phyloP scores from a whole-genome alignment of 352 stramenopile genomes.

The Phytophthora idaei region DNA sequence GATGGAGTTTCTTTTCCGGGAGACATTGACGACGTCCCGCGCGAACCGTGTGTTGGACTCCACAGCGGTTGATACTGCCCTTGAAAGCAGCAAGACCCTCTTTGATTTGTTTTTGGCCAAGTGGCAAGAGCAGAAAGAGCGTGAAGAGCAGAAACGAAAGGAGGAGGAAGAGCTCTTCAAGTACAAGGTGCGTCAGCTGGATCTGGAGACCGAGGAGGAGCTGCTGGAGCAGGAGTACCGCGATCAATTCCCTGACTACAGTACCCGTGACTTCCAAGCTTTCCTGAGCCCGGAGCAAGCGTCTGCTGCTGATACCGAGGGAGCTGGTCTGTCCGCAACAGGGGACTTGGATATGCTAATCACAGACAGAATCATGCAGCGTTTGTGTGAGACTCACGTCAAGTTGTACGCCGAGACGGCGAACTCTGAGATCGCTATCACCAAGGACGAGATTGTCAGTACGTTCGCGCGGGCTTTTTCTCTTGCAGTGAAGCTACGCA shows the following conservation, averaged over 20 bases:
- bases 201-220: conserved; percentile 85
- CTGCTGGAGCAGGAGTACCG: conserved; percentile 89
- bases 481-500: conserved; percentile 68
- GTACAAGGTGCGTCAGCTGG: conserved; percentile 83
- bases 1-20: conserved; percentile 73
- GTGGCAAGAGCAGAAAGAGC: conserved; percentile 85
- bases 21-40: conserved; percentile 36
- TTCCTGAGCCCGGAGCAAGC: conserved; percentile 60
- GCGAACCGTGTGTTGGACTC: conserved; percentile 26
- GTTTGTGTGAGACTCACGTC: conserved; percentile 71
- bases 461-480: conserved; percentile 77
- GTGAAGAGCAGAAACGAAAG: conserved; percentile 72
- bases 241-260: conserved; percentile 95
- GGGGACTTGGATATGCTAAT: conserved; percentile 61
- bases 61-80: conserved; percentile 39
- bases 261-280: conserved; percentile 62
- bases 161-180: conserved; percentile 85
- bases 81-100: conserved; percentile 72
- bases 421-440: conserved; percentile 51
- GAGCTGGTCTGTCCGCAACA: conserved; percentile 11
- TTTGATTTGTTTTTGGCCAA: conserved; percentile 87
- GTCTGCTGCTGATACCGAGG: conserved; percentile 17
- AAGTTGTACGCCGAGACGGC: conserved; percentile 68
- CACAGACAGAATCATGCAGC: conserved; percentile 75
- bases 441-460: conserved; percentile 53